Conservation (phyloP, 768 basidiomycete genomes). For the Ramaria sp. region DNA sequence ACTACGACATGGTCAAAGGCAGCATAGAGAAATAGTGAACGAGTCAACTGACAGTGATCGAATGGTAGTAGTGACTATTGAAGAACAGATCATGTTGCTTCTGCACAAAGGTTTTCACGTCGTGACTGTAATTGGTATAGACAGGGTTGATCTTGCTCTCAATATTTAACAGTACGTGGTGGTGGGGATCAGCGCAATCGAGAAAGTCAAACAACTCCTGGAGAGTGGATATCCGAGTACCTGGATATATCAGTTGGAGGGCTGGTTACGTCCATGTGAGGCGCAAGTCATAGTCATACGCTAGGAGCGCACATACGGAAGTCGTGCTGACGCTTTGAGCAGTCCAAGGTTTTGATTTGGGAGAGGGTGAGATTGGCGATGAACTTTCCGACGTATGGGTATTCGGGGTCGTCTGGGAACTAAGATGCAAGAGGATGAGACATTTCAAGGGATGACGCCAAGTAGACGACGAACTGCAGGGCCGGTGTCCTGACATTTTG, state of each 20-base stretch:
- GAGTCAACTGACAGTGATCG: slow-evolving; percentile 41
- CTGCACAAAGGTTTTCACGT: slow-evolving; percentile 49
- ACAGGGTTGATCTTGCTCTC: slow-evolving; percentile 64
- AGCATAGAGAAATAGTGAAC: background rate
- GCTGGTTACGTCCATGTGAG: slow-evolving; percentile 26
- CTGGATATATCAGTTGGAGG: slow-evolving; percentile 53
- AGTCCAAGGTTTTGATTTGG: slow-evolving; percentile 72
- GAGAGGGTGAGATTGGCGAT: slow-evolving; percentile 70
- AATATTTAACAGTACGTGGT: slow-evolving; percentile 60
- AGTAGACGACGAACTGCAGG: slow-evolving; percentile 38
- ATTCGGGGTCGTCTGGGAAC: slow-evolving; percentile 47
- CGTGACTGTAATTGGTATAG: slow-evolving; percentile 37
- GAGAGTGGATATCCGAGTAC: slow-evolving; percentile 62
- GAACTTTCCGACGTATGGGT: slow-evolving; percentile 63
- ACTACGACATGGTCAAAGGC: slow-evolving; percentile 27
- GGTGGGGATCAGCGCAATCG: slow-evolving; percentile 56
- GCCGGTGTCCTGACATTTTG: slow-evolving; percentile 59
- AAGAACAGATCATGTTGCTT: slow-evolving; percentile 49
- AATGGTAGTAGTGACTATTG: slow-evolving; percentile 45
- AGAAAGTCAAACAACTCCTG: slow-evolving; percentile 68
- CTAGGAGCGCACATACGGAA: slow-evolving; percentile 31
- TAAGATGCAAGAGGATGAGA: slow-evolving; percentile 16
- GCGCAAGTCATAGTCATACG: background rate
- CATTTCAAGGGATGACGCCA: background rate
- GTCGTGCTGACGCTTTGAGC: slow-evolving; percentile 47